These are phyloP conservation scores for Nadsonia commutata DNA, from an alignment of 1,139 yeast species.

Conservation along the genomic window DNA sequence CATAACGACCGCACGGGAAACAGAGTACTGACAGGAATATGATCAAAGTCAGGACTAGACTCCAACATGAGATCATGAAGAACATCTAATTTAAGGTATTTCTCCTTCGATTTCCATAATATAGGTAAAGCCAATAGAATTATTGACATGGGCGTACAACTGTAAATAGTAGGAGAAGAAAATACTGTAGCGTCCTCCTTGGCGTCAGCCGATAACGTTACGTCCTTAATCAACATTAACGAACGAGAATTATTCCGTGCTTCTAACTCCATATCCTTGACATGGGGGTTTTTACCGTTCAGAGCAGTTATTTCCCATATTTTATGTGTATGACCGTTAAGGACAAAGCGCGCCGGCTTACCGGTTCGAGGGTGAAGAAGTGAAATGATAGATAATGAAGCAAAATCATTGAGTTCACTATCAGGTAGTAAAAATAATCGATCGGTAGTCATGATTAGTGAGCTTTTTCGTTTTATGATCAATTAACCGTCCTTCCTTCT, in stretches of 20 bases:
- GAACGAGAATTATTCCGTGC: conserved; percentile 14
- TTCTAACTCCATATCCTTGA: conserved; percentile 4
- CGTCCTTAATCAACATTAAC: conserved; percentile 10
- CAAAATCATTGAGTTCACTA: not conserved
- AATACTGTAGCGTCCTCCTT: conserved; percentile 6
- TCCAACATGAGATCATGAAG: conserved; percentile 17
- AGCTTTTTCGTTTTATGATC: too few relatives aligned
- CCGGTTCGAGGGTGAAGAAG: conserved; percentile 19
- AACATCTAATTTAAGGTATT: conserved; percentile 19
- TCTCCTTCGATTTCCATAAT: conserved; percentile 11
- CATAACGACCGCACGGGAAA: not conserved
- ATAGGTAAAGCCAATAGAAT: conserved; percentile 18
- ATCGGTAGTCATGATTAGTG: not conserved
- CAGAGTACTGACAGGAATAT: conserved; percentile 4
- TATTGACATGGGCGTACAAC: conserved; percentile 21
- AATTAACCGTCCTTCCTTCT: too few relatives aligned
- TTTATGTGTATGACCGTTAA: conserved; percentile 4
- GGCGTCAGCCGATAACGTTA: not conserved
- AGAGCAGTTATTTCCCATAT: conserved; percentile 16
- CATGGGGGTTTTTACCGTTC: conserved; percentile 11
- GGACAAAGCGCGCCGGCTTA: conserved; percentile 12
- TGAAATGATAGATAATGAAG: conserved; percentile 1
- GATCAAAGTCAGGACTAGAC: conserved; percentile 5
- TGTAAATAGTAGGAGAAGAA: conserved; percentile 16
- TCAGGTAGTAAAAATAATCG: not conserved